Evolutionary conservation across 805 yeast genomes (phyloP), one percentile per base, ranked within the genome.

Genomic region (Sungouiozyma ichnusensis): DNA sequence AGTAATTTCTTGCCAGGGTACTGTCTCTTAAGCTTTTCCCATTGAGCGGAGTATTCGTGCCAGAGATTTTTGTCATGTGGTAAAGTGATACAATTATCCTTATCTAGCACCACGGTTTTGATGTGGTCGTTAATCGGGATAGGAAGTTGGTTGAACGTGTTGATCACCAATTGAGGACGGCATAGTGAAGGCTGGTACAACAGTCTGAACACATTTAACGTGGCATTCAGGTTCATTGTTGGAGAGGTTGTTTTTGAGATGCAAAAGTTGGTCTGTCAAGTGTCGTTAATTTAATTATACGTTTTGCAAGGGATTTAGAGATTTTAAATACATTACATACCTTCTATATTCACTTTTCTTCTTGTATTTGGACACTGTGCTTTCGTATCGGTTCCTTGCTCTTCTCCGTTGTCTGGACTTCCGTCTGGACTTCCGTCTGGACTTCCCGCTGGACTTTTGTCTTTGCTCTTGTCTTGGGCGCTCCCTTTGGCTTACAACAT

Each of bases 81-180:
- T 44, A 74, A 72, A 4, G 98, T 94, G 58, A 92, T 84, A 56
- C 97, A 90, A 60, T 92, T 92, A 63, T 92, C 98, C 59, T 92
- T 92, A 57, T 92, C 98, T 19, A 92, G 67, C 0, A 92, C 90
- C 1, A 88, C 72, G 0, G 87, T 94, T 53, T 76, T 80, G 44
- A 85, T 81, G 19, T 48, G 37, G 42, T 58, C 39, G 42, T 48
- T 35, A 64, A 64, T 37, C 24, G 92, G 85, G 3, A 81, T 57
- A 0, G 79, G 73, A 3, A 83, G 57, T 39, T 74, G 72, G 50
- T 76, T 79, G 50, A 82, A 81, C 1, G 77, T 74, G 15, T 72
- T 56, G 13, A 76, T 68, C 0, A 71, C 63, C 18, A 73, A 27
- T 37, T 80, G 83, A 0, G 95, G 95, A 17, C 79, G 54, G 47